Conservation (phyloP, 2,329 filamentous ascomycete species). For the Celoporthe dispersa region DNA sequence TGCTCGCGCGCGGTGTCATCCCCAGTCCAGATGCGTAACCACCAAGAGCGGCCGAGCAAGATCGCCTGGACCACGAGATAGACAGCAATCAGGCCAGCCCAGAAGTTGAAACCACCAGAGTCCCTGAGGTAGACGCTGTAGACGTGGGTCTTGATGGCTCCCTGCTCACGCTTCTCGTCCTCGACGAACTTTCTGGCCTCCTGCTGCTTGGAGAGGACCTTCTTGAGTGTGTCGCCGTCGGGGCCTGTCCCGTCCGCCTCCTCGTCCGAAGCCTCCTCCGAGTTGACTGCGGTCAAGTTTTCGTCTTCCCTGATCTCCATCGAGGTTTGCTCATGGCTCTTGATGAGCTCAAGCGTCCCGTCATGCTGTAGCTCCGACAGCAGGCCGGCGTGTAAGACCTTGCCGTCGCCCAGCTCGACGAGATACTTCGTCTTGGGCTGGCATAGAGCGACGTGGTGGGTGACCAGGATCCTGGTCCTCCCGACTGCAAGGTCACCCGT, state of each 20-base stretch:
- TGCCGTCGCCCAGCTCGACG: slow-evolving; percentile 73
- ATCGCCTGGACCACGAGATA: slow-evolving; percentile 61
- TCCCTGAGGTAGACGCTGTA: slow-evolving; percentile 70
- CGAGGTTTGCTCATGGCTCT: slow-evolving; percentile 56
- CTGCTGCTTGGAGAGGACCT: slow-evolving; percentile 52
- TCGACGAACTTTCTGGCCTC: slow-evolving; percentile 72
- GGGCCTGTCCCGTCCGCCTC: slow-evolving; percentile 45
- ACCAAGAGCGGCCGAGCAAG: slow-evolving; percentile 64
- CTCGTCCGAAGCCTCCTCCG: slow-evolving; percentile 53
- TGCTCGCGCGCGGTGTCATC: slow-evolving; percentile 40
- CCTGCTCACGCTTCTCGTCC: slow-evolving; percentile 73
- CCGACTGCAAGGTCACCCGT: slow-evolving; percentile 70
- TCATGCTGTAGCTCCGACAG: slow-evolving; percentile 66
- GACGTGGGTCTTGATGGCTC: slow-evolving; percentile 69
- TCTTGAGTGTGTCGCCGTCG: slow-evolving; percentile 49
- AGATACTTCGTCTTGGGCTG: slow-evolving; percentile 74
- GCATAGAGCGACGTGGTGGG: slow-evolving; percentile 76
- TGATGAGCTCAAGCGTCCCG: slow-evolving; percentile 60
- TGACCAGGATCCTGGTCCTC: slow-evolving; percentile 78
- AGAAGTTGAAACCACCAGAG: slow-evolving; percentile 66
- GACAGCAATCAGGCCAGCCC: slow-evolving; percentile 57
- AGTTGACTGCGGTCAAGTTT: slow-evolving; percentile 57
- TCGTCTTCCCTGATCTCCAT: slow-evolving; percentile 55
- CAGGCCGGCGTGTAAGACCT: slow-evolving; percentile 65
- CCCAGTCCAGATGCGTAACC: slow-evolving; percentile 67